A percentile compares a stretch with the other conserved stretches of the same genome.
phyloP scores from a whole-genome alignment of 2,329 filamentous ascomycete species.

The Thielaviopsis cerberus region DNA sequence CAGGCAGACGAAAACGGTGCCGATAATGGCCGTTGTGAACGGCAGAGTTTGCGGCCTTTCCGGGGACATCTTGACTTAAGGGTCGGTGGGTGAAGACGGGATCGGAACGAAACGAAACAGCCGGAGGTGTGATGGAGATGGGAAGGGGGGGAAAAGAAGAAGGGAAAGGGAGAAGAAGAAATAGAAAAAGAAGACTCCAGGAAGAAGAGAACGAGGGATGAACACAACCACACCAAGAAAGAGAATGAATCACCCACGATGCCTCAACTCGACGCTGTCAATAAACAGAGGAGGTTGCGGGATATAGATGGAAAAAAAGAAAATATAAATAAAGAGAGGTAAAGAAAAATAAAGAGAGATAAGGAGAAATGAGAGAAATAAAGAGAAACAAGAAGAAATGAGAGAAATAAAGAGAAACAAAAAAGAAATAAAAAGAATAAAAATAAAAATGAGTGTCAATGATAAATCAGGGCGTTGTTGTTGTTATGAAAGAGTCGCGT shows the following conservation, averaged over 20 bases:
- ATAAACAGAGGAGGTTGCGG: no score
- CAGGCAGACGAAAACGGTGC: neutral
- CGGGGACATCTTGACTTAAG: neutral
- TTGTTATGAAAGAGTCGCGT: neutral
- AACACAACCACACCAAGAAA: no score
- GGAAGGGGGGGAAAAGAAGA: neutral
- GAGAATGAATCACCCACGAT: no score
- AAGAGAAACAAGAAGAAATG: neutral
- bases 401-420: neutral
- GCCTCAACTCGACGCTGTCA: no score
- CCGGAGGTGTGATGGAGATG: neutral
- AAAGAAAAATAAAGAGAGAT: neutral
- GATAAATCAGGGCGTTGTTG: neutral
- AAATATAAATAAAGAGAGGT: no score
- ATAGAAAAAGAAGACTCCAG: no score
- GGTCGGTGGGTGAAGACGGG: neutral
- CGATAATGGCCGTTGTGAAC: neutral
- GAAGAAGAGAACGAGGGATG: no score
- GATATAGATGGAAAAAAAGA: no score
- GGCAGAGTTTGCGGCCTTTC: neutral
- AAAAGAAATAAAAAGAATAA: neutral
- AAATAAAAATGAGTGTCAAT: neutral
- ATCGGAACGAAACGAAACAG: neutral
- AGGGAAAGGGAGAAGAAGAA: neutral
- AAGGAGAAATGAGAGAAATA: neutral